A percentile compares a stretch with the other conserved stretches of the same genome.
Conservation (phyloP, 805 yeast species). For the Myxozyma sirexii region DNA sequence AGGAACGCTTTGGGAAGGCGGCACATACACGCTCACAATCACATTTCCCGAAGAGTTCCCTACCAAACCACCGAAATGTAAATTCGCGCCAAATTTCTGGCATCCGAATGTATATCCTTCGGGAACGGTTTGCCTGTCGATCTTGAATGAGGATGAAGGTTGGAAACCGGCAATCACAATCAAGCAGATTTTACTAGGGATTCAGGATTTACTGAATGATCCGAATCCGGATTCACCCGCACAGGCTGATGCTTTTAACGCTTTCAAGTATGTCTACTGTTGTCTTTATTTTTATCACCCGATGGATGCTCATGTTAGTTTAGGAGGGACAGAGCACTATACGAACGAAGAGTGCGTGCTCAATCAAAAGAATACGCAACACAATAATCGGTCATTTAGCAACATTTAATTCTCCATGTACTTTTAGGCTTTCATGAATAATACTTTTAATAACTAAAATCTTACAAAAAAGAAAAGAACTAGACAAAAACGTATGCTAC, state of each 20-base stretch:
- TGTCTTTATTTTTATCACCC: too few relatives aligned
- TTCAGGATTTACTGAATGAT: slow-evolving; percentile 83
- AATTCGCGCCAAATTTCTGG: slow-evolving; percentile 85
- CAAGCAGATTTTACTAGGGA: slow-evolving; percentile 85
- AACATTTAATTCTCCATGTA: not conserved
- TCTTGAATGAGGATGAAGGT: slow-evolving; percentile 91
- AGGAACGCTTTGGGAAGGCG: slow-evolving; percentile 85
- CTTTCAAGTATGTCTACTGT: slow-evolving; percentile 45
- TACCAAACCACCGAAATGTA: slow-evolving; percentile 93
- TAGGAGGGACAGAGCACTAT: slow-evolving; percentile 64
- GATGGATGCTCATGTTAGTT: too few relatives aligned
- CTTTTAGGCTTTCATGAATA: not conserved
- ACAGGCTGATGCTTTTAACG: slow-evolving; percentile 94
- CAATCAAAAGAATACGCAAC: slow-evolving; percentile 74
- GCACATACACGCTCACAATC: slow-evolving; percentile 82
- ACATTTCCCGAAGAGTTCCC: slow-evolving; percentile 89
- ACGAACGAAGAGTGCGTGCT: slow-evolving; percentile 74
- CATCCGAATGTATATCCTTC: slow-evolving; percentile 98
- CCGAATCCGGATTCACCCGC: slow-evolving; percentile 98
- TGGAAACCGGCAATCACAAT: slow-evolving; percentile 95
- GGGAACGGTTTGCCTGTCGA: slow-evolving; percentile 92
- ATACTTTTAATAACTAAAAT: not conserved
- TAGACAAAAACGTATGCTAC: not conserved
- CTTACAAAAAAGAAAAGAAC: not conserved
- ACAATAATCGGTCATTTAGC: not conserved